A percentile compares a stretch with the other conserved stretches of the same genome.
phyloP scores from a whole-genome alignment of 1,284 basidiomycete species.

The Melanopsichium pennsylvanicum region DNA sequence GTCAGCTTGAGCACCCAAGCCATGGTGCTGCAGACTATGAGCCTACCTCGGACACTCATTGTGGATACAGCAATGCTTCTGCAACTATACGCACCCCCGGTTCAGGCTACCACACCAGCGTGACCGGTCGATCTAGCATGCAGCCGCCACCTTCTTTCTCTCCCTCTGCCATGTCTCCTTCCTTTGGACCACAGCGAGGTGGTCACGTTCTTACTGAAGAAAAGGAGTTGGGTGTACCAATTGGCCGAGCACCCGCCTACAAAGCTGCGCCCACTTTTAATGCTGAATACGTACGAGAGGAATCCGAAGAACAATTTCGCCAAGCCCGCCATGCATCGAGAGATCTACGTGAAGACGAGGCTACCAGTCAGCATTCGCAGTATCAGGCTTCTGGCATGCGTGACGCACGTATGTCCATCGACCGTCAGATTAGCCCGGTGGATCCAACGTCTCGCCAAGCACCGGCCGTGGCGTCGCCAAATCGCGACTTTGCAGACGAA shows the following conservation, averaged over 20 bases:
- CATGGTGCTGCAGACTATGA: constrained; percentile 3
- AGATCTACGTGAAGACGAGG: neutral
- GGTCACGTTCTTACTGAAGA: constrained; percentile 4
- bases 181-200: constrained; percentile 23
- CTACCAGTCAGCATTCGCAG: neutral
- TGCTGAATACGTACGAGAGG: neutral
- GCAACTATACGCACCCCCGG: constrained; percentile 11
- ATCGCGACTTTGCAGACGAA: too few species aligned
- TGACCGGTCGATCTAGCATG: constrained; percentile 1
- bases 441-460: too few species aligned
- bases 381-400: neutral
- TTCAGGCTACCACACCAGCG: constrained; percentile 4
- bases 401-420: neutral
- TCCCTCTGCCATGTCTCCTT: constrained; percentile 5
- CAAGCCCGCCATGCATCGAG: neutral
- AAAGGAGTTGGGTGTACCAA: neutral
- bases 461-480: too few species aligned
- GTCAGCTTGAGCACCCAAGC: constrained; percentile 3
- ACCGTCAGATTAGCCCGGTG: too few species aligned
- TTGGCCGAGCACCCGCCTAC: constrained; percentile 1
- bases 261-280: neutral
- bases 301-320: neutral
- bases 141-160: constrained; percentile 22
- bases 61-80: neutral
- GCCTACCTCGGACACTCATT: neutral